These are phyloP conservation scores for Xerocomus brunneocitrinus DNA, from an alignment of 768 basidiomycete genomes.

Conservation along the genomic window DNA sequence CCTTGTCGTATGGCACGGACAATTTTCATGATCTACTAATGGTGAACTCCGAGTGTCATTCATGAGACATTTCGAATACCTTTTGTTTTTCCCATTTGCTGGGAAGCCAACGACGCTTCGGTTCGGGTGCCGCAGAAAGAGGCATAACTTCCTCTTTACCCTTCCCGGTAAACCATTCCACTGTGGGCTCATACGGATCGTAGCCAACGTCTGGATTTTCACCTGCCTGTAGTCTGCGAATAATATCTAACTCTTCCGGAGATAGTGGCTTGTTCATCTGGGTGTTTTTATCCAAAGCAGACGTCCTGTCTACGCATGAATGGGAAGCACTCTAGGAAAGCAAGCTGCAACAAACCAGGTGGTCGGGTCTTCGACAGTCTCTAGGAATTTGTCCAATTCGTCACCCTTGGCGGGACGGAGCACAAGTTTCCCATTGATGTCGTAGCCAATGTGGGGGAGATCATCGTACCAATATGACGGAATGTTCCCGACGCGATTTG, in stretches of 20 bases:
- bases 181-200: constrained; percentile 89
- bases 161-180: constrained; percentile 96
- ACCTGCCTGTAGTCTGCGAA: constrained; percentile 80
- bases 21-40: constrained; percentile 90
- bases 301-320: constrained; percentile 54
- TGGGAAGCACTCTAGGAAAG: background rate
- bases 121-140: constrained; percentile 84
- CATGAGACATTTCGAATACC: constrained; percentile 38
- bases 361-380: constrained; percentile 87
- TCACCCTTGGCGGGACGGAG: constrained; percentile 93
- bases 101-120: constrained; percentile 93
- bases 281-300: constrained; percentile 84
- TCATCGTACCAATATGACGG: constrained; percentile 99
- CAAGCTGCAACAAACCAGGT: constrained; percentile 59
- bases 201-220: constrained; percentile 90
- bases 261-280: constrained; percentile 85
- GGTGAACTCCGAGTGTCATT: constrained; percentile 2
- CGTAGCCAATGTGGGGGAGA: constrained; percentile 97
- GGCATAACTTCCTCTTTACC: constrained; percentile 96
- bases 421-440: constrained; percentile 90
- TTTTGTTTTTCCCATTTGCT: constrained; percentile 99
- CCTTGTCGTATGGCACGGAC: constrained; percentile 97
- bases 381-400: constrained; percentile 94
- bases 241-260: constrained; percentile 90
- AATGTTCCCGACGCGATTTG: constrained; percentile 92